A percentile compares a stretch with the other conserved stretches of the same genome.
Evolutionary conservation across 2,329 filamentous ascomycete genomes (phyloP).

Genomic region (Diaporthe batatas): DNA sequence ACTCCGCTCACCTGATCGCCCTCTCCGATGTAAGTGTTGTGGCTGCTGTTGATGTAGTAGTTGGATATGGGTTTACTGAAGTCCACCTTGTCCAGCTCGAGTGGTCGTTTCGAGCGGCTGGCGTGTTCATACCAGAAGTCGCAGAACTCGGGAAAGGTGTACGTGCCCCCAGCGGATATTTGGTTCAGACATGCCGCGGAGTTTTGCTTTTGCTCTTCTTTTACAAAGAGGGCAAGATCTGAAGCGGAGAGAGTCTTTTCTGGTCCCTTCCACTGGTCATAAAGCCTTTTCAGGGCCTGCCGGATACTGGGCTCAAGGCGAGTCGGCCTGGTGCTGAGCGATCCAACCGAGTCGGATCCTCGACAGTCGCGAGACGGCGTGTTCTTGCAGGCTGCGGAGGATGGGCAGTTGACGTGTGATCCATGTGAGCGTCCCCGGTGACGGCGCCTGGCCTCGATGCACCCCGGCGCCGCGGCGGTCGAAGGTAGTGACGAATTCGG

Average conservation of each 20-base stretch:
- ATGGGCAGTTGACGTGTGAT: conserved; percentile 26
- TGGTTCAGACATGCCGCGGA: conserved; percentile 42
- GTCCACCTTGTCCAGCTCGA: conserved; percentile 63
- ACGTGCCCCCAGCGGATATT: conserved; percentile 54
- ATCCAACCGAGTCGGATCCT: conserved; percentile 22
- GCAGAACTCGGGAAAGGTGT: conserved; percentile 63
- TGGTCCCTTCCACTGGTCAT: conserved; percentile 31
- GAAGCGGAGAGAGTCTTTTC: conserved; percentile 30
- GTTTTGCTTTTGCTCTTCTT: conserved; percentile 14
- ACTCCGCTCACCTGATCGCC: conserved; percentile 87
- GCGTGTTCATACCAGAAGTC: conserved; percentile 60
- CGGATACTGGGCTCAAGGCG: conserved; percentile 18
- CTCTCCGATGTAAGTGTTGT: conserved; percentile 89
- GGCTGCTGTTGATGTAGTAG: conserved; percentile 94
- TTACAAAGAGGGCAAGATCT: conserved; percentile 28
- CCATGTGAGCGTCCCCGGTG: conserved; percentile 33
- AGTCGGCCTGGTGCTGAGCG: not conserved
- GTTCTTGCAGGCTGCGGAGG: conserved; percentile 18
- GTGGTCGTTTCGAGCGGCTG: conserved; percentile 58
- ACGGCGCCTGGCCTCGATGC: conserved; percentile 20
- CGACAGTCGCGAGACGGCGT: not conserved
- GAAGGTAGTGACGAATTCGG: not conserved
- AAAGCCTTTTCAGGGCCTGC: conserved; percentile 32
- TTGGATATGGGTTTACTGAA: conserved; percentile 79
- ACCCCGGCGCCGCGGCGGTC: conserved; percentile 14